Evolutionary conservation across 1,139 yeast genomes (phyloP).

Genomic region (Taphrina betulina): DNA sequence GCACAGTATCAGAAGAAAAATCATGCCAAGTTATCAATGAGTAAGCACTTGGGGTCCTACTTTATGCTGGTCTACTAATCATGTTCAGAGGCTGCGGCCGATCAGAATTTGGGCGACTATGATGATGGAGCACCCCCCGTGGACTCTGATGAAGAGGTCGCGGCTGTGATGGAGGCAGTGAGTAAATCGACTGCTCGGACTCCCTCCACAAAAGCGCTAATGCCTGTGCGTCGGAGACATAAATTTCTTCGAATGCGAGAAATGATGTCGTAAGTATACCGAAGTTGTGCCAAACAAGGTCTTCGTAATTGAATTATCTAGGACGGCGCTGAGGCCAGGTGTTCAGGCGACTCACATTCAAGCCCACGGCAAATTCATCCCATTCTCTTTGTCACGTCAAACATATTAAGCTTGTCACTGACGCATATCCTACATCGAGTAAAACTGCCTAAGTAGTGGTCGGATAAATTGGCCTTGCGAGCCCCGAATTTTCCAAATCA

Average conservation of each 20-base stretch:
- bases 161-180: constrained; percentile 89
- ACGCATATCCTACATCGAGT: no score
- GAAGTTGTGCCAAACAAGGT: not conserved
- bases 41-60: constrained; percentile 53
- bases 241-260: constrained; percentile 73
- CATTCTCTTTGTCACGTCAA: constrained; percentile 11
- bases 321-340: constrained; percentile 19
- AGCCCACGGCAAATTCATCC: constrained; percentile 19
- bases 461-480: no score
- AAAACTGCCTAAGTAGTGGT: no score
- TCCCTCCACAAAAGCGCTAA: constrained; percentile 51
- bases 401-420: constrained; percentile 1
- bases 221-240: constrained; percentile 70
- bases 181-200: constrained; percentile 47
- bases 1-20: constrained; percentile 90
- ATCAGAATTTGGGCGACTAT: constrained; percentile 38
- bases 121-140: constrained; percentile 40
- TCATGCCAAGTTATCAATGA: constrained; percentile 54
- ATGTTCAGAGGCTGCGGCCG: constrained; percentile 27
- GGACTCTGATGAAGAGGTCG: constrained; percentile 88
- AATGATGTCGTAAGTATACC: constrained; percentile 39
- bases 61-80: constrained; percentile 43
- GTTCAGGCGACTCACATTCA: constrained; percentile 24
- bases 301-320: not conserved
- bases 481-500: no score